Evolutionary conservation across 306 rosid genomes (phyloP), one percentile per base, ranked within the genome.

Genomic region (Myrica gale): DNA sequence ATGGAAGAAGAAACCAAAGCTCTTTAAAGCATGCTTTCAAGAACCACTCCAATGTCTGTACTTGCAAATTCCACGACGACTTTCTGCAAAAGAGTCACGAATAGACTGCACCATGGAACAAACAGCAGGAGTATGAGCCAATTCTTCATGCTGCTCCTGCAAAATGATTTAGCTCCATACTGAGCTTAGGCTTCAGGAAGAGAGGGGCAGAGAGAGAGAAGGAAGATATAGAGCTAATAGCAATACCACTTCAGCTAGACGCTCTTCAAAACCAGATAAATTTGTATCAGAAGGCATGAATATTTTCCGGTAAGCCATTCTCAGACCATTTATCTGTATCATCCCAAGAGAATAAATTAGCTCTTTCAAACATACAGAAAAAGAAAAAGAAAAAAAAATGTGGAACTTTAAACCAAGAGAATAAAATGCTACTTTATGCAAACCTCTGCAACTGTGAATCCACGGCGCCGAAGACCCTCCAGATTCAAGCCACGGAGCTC

Each of bases 31-130:
- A 78, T 69, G 72, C 76, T 80, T 76, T 88, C 77, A 84, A 54
- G 89, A 83, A 88, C 76, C 73, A 80, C 55, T 88, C 90, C 91
- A 85, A 53, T 72, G 74, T 78, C 96, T 85, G 83, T 69, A 89
- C 76, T 88, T 95, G 93, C 97, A 90, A 72, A 92, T 83, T 80
- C 97, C 97, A 17, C 99, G 91, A 6, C 97, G 88, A 56, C 82
- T 83, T 81, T 84, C 87, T 70, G 78, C 74, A 48, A 89, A 83
- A 9, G 92, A 92, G 76, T 78, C 74, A 9, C 85, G 93, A 69
- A 92, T 89, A 47, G 96, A 90, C 67, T 83, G 88, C 74, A 87
- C 56, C 97, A 95, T 85, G 72, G 87, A 77, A 78, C 43, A 46
- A 1, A 92, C 90, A 13, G 82, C 89, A 72, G 93, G 85, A 78